These are phyloP conservation scores for Firmiana major DNA, from an alignment of 345 rosid genomes.

Conservation along the genomic window DNA sequence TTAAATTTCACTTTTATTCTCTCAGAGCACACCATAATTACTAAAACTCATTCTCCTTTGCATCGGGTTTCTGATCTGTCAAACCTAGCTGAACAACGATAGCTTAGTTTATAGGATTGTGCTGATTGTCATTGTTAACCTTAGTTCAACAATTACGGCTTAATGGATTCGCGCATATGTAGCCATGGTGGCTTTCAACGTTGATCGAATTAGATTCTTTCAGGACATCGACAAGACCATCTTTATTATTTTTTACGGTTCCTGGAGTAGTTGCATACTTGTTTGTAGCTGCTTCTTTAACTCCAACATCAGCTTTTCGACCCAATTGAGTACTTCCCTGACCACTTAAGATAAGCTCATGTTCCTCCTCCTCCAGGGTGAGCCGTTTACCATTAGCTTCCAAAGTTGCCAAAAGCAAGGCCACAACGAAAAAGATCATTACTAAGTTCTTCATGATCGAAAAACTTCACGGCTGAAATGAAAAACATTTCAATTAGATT, in stretches of 20 bases:
- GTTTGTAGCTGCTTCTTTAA: not conserved
- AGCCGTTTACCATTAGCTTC: not conserved
- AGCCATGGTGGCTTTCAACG: too few relatives aligned
- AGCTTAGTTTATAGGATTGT: not conserved
- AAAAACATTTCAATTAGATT: too few relatives aligned
- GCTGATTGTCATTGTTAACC: not conserved
- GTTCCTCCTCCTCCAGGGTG: not conserved
- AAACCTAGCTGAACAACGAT: not conserved
- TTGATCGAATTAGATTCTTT: too few relatives aligned
- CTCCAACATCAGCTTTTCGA: not conserved
- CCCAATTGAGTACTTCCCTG: not conserved
- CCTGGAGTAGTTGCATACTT: too few relatives aligned
- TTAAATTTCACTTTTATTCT: not conserved
- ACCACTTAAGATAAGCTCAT: too few relatives aligned
- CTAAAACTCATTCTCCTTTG: too few relatives aligned
- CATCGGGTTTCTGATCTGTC: too few relatives aligned
- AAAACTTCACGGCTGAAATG: not conserved
- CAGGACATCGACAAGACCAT: too few relatives aligned
- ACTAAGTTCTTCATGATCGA: not conserved
- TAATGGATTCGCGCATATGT: too few relatives aligned
- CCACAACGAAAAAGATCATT: not conserved
- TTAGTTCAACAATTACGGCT: not conserved
- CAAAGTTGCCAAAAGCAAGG: not conserved
- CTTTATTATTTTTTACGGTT: too few relatives aligned
- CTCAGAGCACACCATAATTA: not conserved